Evolutionary conservation across 805 yeast genomes (phyloP).

Genomic region (Candida adriatica): DNA sequence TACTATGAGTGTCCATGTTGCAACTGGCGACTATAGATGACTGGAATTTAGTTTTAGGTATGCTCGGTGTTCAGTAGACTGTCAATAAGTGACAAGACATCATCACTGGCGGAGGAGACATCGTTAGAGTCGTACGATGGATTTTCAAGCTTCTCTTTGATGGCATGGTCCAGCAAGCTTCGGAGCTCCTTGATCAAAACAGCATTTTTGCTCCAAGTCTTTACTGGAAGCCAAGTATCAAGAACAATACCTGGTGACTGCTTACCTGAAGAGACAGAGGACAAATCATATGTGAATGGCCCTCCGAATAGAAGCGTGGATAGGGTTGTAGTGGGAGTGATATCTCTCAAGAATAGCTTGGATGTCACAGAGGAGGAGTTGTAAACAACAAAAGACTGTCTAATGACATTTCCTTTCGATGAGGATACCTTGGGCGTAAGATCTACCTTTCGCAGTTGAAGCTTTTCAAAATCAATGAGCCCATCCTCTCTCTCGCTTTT

Average conservation of each 20-base stretch:
- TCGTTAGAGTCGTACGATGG: conserved; percentile 31
- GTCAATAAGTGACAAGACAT: conserved; percentile 35
- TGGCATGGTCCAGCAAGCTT: conserved; percentile 54
- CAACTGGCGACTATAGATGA: neutral
- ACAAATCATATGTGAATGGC: conserved; percentile 50
- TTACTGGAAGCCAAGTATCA: conserved; percentile 83
- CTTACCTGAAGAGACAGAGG: conserved; percentile 32
- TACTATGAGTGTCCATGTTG: neutral
- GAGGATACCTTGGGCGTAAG: conserved; percentile 30
- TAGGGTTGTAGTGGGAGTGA: conserved; percentile 73
- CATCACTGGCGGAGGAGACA: conserved; percentile 20
- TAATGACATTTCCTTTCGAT: conserved; percentile 28
- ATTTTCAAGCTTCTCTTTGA: conserved; percentile 51
- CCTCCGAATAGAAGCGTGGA: conserved; percentile 83
- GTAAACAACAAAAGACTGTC: conserved; percentile 58
- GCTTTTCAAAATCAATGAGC: conserved; percentile 27
- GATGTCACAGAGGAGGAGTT: conserved; percentile 53
- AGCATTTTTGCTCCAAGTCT: conserved; percentile 93
- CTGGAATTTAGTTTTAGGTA: conserved; percentile 2
- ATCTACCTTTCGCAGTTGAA: conserved; percentile 26
- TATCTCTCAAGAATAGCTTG: conserved; percentile 62
- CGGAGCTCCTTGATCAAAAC: conserved; percentile 72
- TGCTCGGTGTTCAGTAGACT: conserved; percentile 13
- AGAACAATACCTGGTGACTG: conserved; percentile 79
- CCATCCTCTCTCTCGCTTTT: conserved; percentile 35